Percentiles rank a stretch among this genome's conserved stretches.
phyloP scores from a whole-genome alignment of 2,329 filamentous ascomycete genomes.

The Fusarium sp. region DNA sequence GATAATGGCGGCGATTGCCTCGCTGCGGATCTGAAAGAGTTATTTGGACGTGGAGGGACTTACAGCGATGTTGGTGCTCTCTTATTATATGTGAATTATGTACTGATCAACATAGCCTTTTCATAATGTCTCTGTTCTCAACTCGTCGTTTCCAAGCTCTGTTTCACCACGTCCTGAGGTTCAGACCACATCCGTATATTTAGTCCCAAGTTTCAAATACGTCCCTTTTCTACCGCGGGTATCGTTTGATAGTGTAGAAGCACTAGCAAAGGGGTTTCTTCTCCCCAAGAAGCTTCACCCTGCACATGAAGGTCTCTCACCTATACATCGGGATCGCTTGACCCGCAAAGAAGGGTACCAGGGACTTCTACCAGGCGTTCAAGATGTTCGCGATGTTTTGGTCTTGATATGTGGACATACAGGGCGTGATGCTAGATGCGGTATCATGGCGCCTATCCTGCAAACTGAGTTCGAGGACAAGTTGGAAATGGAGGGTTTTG shows the following conservation, averaged over 20 bases:
- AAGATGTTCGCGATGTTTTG: conserved; percentile 73
- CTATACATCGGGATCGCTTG: conserved; percentile 64
- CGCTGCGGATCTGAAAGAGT: conserved; percentile 76
- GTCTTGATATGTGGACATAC: conserved; percentile 91
- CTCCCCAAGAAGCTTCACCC: conserved; percentile 71
- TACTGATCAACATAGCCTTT: conserved; percentile 76
- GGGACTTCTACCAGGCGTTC: conserved; percentile 64
- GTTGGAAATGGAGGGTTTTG: conserved; percentile 61
- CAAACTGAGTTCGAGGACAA: conserved; percentile 74
- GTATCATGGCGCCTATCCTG: conserved; percentile 80
- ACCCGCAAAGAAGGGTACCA: conserved; percentile 63
- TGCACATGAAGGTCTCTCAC: conserved; percentile 68
- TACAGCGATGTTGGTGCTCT: conserved; percentile 69
- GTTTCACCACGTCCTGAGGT: conserved; percentile 55
- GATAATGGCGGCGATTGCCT: conserved; percentile 75
- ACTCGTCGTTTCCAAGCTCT: conserved; percentile 76
- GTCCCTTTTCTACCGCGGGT: conserved; percentile 75
- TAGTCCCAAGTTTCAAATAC: conserved; percentile 87
- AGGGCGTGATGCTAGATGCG: conserved; percentile 83
- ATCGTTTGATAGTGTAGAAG: conserved; percentile 64
- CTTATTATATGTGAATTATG: background rate
- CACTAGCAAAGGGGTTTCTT: conserved; percentile 72
- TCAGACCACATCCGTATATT: conserved; percentile 73
- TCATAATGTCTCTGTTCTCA: conserved; percentile 81
- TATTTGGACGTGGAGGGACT: conserved; percentile 72